Evolutionary conservation across 305 asterid species (phyloP), one percentile per base, ranked within the genome.

Genomic region (Plantago coronopus): DNA sequence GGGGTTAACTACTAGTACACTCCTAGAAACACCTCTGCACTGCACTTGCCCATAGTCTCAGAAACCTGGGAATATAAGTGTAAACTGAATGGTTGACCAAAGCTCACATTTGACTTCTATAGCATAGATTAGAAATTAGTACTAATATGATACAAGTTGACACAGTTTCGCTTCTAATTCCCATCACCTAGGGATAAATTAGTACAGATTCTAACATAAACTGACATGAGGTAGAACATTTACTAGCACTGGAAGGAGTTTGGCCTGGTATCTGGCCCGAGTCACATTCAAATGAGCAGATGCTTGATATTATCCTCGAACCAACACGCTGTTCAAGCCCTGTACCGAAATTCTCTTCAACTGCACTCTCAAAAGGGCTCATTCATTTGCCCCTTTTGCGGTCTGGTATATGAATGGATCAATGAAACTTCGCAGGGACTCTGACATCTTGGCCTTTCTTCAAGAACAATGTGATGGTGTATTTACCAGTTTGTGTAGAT

Each of bases 371-470:
- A 29, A n/a, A 18, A 18, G 29, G 8, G 38, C 21, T 61, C 46
- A 17, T 11, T 44, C 40, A 17, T 17, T 25, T 64, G 47, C 7
- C 7, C 44, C 38, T 27, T 42, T 29, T 17, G 29, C 42, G 13
- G 17, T 49, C 60, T 57, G 22, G 34, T 57, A 34, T 49, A 47
- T 34, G 42, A 46, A 22, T 54, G 22, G 42, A 58, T 7, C n/a
- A 20, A 21, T 20, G 50, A 18, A 37, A 40, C 17, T 59, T 16
- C 43, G 54, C 55, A 27, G 8, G 47, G 18, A 21, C 20, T 29
- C 12, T 4, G 7, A 17, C 19, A 5, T 27, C 40, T 15, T 40
- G 61, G 55, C 47, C 4, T 59, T 59, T 60, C 23, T 66, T 18
- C 23, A 21, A 2, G 0, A 43, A 17, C 14, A 31, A 17, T 23